Conservation (phyloP, 192 early-diverging fungal species). For the Coemansia sp. region DNA sequence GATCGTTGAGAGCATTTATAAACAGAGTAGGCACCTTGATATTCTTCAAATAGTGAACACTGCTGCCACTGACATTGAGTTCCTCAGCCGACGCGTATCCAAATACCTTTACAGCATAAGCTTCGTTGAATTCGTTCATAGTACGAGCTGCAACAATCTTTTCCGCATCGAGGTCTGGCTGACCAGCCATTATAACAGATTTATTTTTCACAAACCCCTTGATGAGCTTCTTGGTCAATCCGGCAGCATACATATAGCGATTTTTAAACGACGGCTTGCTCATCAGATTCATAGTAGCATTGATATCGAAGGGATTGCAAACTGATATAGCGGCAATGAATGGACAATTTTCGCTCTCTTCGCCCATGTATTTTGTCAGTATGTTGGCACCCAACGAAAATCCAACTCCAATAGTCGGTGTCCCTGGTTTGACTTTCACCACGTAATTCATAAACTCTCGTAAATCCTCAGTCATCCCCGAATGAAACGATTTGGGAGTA, state of each 20-base stretch:
- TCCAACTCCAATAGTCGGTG: slow-evolving; percentile 80
- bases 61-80: slow-evolving; percentile 70
- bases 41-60: slow-evolving; percentile 56
- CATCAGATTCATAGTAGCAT: slow-evolving; percentile 50
- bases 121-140: slow-evolving; percentile 84
- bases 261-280: slow-evolving; percentile 58
- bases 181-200: slow-evolving; percentile 53
- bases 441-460: slow-evolving; percentile 44
- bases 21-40: slow-evolving; percentile 80
- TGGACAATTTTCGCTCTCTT: slow-evolving; percentile 69
- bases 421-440: slow-evolving; percentile 56
- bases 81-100: slow-evolving; percentile 78
- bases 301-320: slow-evolving; percentile 85
- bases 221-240: slow-evolving; percentile 60
- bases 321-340: slow-evolving; percentile 78
- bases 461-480: slow-evolving; percentile 79
- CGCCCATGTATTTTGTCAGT: slow-evolving; percentile 87
- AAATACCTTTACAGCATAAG: slow-evolving; percentile 69
- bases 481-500: slow-evolving; percentile 78
- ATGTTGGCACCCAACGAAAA: slow-evolving; percentile 94
- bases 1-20: slow-evolving; percentile 86
- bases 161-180: slow-evolving; percentile 43
- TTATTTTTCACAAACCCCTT: slow-evolving; percentile 49
- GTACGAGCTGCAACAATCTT: slow-evolving; percentile 57
- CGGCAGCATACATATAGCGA: slow-evolving; percentile 62